These are phyloP conservation scores for Viridothelium virens DNA, from an alignment of 495 filamentous ascomycete genomes.

Conservation along the genomic window DNA sequence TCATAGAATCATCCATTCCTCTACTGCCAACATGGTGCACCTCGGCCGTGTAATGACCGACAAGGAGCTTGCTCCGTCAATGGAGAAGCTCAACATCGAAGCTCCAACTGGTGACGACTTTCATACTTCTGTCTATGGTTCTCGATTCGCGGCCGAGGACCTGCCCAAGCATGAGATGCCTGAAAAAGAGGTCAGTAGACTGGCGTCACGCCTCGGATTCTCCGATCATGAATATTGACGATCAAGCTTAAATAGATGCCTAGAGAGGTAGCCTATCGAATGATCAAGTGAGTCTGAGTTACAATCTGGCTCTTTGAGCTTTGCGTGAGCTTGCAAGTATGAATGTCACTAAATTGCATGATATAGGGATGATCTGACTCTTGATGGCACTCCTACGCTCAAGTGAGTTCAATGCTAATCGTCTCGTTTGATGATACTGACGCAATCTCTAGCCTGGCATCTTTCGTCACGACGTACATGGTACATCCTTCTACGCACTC, in stretches of 20 bases:
- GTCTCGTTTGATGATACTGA: constrained; percentile 19
- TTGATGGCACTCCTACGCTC: constrained; percentile 83
- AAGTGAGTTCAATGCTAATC: constrained; percentile 49
- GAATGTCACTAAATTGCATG: neutral
- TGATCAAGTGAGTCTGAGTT: constrained; percentile 58
- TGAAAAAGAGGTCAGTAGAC: constrained; percentile 47
- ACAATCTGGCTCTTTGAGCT: neutral
- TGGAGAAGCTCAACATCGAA: constrained; percentile 42
- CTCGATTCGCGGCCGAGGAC: constrained; percentile 66
- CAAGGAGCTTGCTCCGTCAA: constrained; percentile 34
- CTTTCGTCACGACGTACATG: constrained; percentile 82
- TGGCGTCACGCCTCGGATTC: neutral
- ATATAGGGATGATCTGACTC: constrained; percentile 62
- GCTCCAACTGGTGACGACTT: constrained; percentile 52
- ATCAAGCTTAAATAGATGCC: constrained; percentile 49
- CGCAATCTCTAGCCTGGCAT: constrained; percentile 50
- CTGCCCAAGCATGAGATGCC: constrained; percentile 80
- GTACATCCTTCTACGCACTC: neutral
- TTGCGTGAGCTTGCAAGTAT: neutral
- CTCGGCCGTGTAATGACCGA: constrained; percentile 50
- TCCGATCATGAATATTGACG: neutral
- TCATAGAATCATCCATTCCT: constrained; percentile 7
- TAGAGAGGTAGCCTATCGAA: constrained; percentile 78
- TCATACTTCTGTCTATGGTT: constrained; percentile 77
- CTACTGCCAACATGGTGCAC: constrained; percentile 57